A percentile compares a stretch with the other conserved stretches of the same genome.
These are phyloP conservation scores for Salix exigua DNA, from an alignment of 345 rosid species.

Conservation along the genomic window DNA sequence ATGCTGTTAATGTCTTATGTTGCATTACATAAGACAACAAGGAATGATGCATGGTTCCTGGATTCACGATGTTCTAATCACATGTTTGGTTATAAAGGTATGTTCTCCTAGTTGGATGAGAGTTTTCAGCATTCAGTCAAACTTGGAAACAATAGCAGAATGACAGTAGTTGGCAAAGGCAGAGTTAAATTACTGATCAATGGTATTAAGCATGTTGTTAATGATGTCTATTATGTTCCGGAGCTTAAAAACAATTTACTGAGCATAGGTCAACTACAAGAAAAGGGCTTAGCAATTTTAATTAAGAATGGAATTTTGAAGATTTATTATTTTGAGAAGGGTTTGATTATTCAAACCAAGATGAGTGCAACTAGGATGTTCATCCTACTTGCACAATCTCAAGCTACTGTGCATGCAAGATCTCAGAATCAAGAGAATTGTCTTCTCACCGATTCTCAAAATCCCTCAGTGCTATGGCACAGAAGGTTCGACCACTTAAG, in stretches of 20 bases:
- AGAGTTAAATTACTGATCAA: no score
- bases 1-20: neutral
- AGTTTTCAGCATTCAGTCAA: neutral
- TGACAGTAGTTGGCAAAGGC: neutral
- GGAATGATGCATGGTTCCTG: neutral
- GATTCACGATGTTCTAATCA: neutral
- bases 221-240: neutral
- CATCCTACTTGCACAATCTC: neutral
- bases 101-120: neutral
- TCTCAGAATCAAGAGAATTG: no score
- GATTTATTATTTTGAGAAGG: neutral
- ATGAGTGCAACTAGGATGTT: conserved; percentile 10
- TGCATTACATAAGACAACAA: neutral
- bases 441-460: no score
- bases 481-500: no score
- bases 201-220: neutral
- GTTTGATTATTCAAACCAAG: neutral
- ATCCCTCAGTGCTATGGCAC: no score
- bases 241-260: neutral
- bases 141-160: neutral
- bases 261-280: conserved; percentile 13
- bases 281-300: conserved; percentile 4
- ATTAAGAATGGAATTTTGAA: neutral
- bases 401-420: neutral
- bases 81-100: neutral